Conservation (phyloP, 495 filamentous ascomycete species). For the Penicillium paradoxum region DNA sequence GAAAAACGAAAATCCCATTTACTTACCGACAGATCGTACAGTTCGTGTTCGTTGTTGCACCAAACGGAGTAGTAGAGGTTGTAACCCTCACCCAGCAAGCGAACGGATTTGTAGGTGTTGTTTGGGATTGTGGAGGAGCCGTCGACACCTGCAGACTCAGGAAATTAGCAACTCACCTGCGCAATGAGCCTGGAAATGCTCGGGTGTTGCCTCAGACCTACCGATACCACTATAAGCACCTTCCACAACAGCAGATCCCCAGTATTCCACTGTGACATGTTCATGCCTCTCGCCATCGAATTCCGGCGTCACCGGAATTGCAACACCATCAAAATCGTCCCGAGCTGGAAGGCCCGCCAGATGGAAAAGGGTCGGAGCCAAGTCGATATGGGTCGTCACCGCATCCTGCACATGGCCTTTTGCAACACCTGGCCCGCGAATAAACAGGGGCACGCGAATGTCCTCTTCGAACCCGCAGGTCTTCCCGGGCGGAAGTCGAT, state of each 20-base stretch:
- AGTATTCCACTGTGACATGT: constrained; percentile 63
- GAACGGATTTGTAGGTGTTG: constrained; percentile 62
- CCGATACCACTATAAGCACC: constrained; percentile 34
- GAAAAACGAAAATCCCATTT: not conserved
- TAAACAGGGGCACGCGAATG: constrained; percentile 62
- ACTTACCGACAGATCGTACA: constrained; percentile 56
- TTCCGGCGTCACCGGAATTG: constrained; percentile 43
- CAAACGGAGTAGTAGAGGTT: constrained; percentile 62
- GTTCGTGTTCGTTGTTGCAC: constrained; percentile 60
- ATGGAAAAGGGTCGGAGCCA: constrained; percentile 61
- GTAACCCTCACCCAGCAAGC: constrained; percentile 50
- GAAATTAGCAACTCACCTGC: constrained; percentile 19
- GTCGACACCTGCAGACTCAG: constrained; percentile 15
- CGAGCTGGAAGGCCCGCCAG: constrained; percentile 43
- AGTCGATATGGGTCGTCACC: constrained; percentile 64
- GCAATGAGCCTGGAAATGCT: too few relatives aligned
- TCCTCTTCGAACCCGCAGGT: constrained; percentile 69
- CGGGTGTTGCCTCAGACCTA: too few relatives aligned
- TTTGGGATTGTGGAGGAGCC: constrained; percentile 31
- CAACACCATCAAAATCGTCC: constrained; percentile 55
- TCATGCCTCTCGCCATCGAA: constrained; percentile 48
- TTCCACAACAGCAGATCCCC: constrained; percentile 52
- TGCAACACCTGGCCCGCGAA: constrained; percentile 56
- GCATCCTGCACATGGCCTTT: constrained; percentile 41
- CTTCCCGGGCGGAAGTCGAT: constrained; percentile 67